Percentiles rank a stretch among this genome's conserved stretches.
Evolutionary conservation across 345 rosid species (phyloP).

Genomic region (Citrus sp.): DNA sequence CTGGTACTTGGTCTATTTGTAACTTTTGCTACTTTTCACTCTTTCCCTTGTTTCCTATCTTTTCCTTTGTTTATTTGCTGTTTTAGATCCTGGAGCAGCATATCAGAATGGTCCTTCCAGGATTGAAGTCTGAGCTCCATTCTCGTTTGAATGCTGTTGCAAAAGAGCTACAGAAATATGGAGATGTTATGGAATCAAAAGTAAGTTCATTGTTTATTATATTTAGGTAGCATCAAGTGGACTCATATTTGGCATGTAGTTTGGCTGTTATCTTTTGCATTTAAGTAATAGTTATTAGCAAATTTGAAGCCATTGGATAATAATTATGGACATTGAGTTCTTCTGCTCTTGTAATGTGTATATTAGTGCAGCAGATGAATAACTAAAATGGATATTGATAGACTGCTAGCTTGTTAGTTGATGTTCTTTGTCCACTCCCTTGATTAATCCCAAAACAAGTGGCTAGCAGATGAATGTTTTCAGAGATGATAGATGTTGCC

Average conservation of each 20-base stretch:
- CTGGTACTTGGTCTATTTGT: background rate
- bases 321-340: background rate
- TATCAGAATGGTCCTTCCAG: conserved; percentile 52
- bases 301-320: background rate
- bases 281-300: background rate
- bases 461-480: background rate
- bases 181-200: conserved; percentile 50
- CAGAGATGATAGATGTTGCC: background rate
- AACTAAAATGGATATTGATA: background rate
- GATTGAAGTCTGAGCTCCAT: conserved; percentile 55
- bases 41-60: background rate
- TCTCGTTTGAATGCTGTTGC: conserved; percentile 41
- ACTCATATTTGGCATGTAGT: background rate
- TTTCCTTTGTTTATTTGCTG: background rate
- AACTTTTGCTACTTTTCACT: background rate
- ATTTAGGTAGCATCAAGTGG: background rate
- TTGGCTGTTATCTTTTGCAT: background rate
- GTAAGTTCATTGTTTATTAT: conserved; percentile 26
- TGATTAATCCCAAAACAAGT: background rate
- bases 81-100: conserved; percentile 63
- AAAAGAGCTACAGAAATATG: conserved; percentile 52
- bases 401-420: background rate
- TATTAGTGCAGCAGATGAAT: background rate
- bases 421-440: background rate
- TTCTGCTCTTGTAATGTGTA: background rate